Base-by-base conservation (phyloP, 2,329 filamentous ascomycete genomes). In the Aspergillus latus region DNA sequence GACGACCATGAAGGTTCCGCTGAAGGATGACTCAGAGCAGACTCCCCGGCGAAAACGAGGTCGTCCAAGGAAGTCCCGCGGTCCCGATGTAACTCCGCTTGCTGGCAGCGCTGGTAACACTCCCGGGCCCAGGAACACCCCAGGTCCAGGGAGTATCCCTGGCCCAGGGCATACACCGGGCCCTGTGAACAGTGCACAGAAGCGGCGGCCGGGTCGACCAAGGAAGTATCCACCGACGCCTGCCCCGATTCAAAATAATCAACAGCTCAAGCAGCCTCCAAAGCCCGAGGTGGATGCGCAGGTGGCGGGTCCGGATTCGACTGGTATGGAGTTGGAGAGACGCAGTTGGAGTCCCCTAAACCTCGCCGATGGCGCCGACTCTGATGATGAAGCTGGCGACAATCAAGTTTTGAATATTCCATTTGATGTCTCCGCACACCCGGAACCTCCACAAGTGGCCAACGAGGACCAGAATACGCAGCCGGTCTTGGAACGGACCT, bases 31-130 rank as follows among this genome's bases (percentile, higher is more conserved):
- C 34, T 59, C 53, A n/a, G 67, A 68, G 16, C 67, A 68, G 29
- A 75, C 76, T 0, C 75, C 77, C 1, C 74, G 72, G 59, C 72
- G 68, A 39, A 39, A 39, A 62, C 69, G 73, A 64, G 76, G 76
- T 16, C 70, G 76, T 43, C 74, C 76, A 34, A 71, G 73, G 45
- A 80, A 79, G 61, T 75, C 76, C 28, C 69, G 70, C 48, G 63
- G 64, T 7, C 61, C 65, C 39, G 71, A 71, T 61, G 69, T 71
- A 32, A 74, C 74, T 4, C 74, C 74, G 7, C 65, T 52, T 53
- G 59, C 64, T 50, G 66, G 64, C 30, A 72, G 66, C 50, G 66
- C 68, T 26, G 71, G 70, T 6, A 59, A 67, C 57, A 72, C 69
- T 2, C 69, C 47, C 9, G 48, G 48, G 5, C 37, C 48, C 34